These are phyloP conservation scores for Nitzschia sp. DNA, from an alignment of 108 stramenopile genomes.

Conservation along the genomic window DNA sequence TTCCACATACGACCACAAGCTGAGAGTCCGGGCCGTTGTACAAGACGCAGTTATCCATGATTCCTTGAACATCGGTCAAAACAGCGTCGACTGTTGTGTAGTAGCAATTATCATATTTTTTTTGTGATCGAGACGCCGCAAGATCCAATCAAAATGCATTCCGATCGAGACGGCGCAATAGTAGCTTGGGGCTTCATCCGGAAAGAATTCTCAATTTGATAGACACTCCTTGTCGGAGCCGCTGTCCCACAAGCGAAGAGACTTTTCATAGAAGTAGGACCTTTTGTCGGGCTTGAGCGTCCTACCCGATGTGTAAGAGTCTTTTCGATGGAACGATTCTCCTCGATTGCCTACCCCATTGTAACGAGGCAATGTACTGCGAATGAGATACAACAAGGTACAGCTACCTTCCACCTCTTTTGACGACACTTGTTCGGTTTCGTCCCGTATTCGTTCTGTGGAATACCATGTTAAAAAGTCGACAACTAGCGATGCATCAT, in stretches of 20 bases:
- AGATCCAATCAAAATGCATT: too few species aligned
- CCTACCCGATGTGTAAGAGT: neutral
- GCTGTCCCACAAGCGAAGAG: neutral
- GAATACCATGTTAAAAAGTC: neutral
- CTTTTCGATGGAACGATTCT: slow-evolving; percentile 10
- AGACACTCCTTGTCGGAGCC: neutral
- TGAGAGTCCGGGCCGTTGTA: slow-evolving; percentile 59
- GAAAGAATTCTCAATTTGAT: slow-evolving; percentile 2
- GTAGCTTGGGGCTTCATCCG: too few species aligned
- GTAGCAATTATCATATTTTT: slow-evolving; percentile 24
- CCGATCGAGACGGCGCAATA: too few species aligned
- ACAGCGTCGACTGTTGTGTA: slow-evolving; percentile 52
- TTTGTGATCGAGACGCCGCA: too few species aligned
- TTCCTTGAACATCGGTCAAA: slow-evolving; percentile 37
- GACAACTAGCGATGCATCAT: slow-evolving; percentile 11
- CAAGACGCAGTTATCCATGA: slow-evolving; percentile 55
- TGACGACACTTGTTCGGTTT: neutral
- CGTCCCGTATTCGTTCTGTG: neutral
- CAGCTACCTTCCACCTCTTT: neutral
- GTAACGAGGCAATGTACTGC: slow-evolving; percentile 6
- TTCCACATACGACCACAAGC: slow-evolving; percentile 24
- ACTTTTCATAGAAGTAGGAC: neutral
- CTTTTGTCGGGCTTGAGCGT: neutral
- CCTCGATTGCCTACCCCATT: neutral
- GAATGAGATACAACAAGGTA: neutral